phyloP scores from a whole-genome alignment of 2,329 filamentous ascomycete species.

The Rutstroemia sp. region DNA sequence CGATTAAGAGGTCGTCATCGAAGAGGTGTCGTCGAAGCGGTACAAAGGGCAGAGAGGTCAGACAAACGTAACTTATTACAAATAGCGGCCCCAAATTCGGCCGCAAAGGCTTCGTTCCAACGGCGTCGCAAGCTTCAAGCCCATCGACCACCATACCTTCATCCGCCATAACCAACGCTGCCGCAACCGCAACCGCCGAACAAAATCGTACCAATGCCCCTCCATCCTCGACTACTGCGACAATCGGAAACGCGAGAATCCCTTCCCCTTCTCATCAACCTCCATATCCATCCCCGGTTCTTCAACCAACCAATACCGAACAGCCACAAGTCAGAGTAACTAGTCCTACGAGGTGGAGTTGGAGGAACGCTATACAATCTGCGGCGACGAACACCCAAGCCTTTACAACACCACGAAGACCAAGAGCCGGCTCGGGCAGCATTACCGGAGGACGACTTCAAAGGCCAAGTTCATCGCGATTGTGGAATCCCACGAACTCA shows the following conservation, averaged over 20 bases:
- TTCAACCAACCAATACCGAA: conserved; percentile 9
- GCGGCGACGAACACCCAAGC: conserved; percentile 9
- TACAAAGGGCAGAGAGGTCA: neutral
- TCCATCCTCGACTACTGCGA: conserved; percentile 16
- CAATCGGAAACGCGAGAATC: conserved; percentile 20
- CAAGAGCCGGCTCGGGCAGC: conserved; percentile 22
- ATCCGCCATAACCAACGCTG: conserved; percentile 16
- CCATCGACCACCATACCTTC: conserved; percentile 14
- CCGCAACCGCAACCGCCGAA: neutral
- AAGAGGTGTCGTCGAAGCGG: neutral
- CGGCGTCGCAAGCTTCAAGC: conserved; percentile 24
- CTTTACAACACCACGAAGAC: conserved; percentile 21
- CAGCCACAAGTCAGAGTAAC: conserved; percentile 27
- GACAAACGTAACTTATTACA: neutral
- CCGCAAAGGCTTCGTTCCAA: conserved; percentile 22
- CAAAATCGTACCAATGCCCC: conserved; percentile 7
- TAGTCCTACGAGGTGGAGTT: conserved; percentile 39
- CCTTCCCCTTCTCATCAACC: conserved; percentile 27
- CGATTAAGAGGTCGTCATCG: neutral
- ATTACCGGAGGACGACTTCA: conserved; percentile 15
- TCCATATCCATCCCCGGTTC: conserved; percentile 21
- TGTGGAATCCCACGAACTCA: conserved; percentile 56
- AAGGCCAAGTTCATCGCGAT: conserved; percentile 32
- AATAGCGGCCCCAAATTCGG: conserved; percentile 6
- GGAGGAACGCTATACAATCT: conserved; percentile 27